Base-by-base conservation (phyloP, 116 monocot genomes). In the Cymodocea nodosa region DNA sequence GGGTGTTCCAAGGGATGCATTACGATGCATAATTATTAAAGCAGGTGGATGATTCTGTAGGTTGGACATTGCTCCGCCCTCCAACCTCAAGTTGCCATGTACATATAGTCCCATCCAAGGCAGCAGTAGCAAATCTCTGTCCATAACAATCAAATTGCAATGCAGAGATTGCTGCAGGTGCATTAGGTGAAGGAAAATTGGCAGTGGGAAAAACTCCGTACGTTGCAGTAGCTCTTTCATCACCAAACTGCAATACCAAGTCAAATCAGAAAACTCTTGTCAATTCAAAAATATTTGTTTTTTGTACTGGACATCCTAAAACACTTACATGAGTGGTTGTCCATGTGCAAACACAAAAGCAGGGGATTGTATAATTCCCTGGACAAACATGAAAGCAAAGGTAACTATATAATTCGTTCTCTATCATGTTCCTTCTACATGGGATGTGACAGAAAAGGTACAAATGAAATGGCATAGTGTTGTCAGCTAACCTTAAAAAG, bases 11-110 rank as follows among this genome's bases (percentile, higher is more conserved):
- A 30, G 22, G 23, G 54, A 48, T 19, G 22, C 4, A 56, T 52
- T 89, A 99, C 98, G 76, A 80, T 71, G 98, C 92, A 71, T 99
- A 76, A 59, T 73, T 89, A 67, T 73, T 79, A 72, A 99, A 99
- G 75, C 84, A 92, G 22, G 77, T 58, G 13, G 82, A 86, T 75
- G 92, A 99, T 35, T 92, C 92, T 23, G 77, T 79, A 48, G 98
- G 89, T 40, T 78, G 76, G 22, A 89, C 82, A 81, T 89, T 86
- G 80, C 77, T 83, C 68, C 81, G 86, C 54, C 98, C 98, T 61
- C 83, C 98, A 71, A 92, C 89, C 68, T 92, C 98, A 25, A 99
- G 67, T 74, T 92, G 92, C 98, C 98, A 99, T 67, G 92, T 89
- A 61, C 84, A 86, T 50, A 99, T 77, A 65, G 89, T 84, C 25